Evolutionary conservation across 2,329 filamentous ascomycete species (phyloP), one percentile per base, ranked within the genome.

Genomic region (Chrysosporium queenslandicum): DNA sequence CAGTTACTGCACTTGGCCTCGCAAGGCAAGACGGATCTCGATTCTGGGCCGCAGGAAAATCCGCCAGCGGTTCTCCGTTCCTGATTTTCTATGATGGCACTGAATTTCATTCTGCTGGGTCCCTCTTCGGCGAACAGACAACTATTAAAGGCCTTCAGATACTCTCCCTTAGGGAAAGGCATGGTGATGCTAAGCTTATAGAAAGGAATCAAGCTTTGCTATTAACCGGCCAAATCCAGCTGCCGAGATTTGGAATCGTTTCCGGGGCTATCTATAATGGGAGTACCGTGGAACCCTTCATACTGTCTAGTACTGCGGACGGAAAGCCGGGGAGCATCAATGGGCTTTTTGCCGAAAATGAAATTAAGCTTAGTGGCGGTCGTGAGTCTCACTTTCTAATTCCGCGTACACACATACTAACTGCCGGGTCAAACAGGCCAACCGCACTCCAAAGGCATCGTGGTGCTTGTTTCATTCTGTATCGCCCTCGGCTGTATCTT

Each of bases 251-350:
- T 64, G 90, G 91, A 54, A 83, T 82, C 53, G 87, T 85, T 4
- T 94, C 91, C 12, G 89, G 87, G 7, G 91, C 83, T 6, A 73
- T 96, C 25, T 98, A 86, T 73, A 87, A 97, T 63, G 92, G 92
- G 61, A 87, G 82, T 9, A 72, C 74, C 2, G 82, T 91, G 64
- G 75, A 76, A 48, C 91, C 92, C 0, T 95, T 91, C 66, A 78
- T 88, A 37, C 77, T 98, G 39, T 86, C 90, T 1, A 85, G 81
- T 42, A 84, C 77, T 54, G 70, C 77, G 11, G 76, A 81, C 61
- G 81, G 81, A 54, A 74, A 76, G 11, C 74, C 80, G 9, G 88
- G 90, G 46, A 90, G 81, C 61, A 79, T 98, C 62, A 82, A 85
- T 30, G 81, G 80, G 59, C 77, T 97, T 56, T 94, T 98, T 67